Conservation (phyloP, 208 protist genomes). For the Tetramitus jugosus region DNA sequence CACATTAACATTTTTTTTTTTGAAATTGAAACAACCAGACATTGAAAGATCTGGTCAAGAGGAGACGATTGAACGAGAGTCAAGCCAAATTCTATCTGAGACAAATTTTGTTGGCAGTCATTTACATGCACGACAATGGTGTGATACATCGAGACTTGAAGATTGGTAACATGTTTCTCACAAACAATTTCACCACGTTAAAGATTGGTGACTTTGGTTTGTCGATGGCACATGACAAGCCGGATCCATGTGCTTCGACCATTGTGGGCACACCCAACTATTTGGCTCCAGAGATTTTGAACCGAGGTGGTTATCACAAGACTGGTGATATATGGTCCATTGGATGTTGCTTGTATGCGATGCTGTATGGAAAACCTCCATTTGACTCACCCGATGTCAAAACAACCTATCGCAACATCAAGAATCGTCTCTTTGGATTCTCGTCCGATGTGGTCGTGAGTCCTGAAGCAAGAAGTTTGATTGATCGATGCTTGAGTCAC, state of each 20-base stretch:
- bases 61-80: not conserved
- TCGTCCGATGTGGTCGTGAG: conserved; percentile 51
- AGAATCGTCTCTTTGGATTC: conserved; percentile 60
- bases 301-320: conserved; percentile 47
- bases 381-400: conserved; percentile 73
- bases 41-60: no score
- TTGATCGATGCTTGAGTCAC: conserved; percentile 58
- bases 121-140: conserved; percentile 49
- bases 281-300: conserved; percentile 53
- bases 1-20: no score
- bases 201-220: conserved; percentile 64
- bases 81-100: not conserved
- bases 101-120: conserved; percentile 46
- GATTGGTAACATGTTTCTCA: conserved; percentile 61
- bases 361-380: conserved; percentile 69
- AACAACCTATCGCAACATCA: conserved; percentile 69
- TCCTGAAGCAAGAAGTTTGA: conserved; percentile 60
- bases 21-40: no score
- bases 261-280: conserved; percentile 64
- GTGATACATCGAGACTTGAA: conserved; percentile 75
- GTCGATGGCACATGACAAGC: conserved; percentile 36
- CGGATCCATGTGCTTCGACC: conserved; percentile 48
- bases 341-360: conserved; percentile 65
- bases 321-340: conserved; percentile 78
- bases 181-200: conserved; percentile 26